Conservation (phyloP, 129 eudicot species). For the Chrysanthemum seticuspe region DNA sequence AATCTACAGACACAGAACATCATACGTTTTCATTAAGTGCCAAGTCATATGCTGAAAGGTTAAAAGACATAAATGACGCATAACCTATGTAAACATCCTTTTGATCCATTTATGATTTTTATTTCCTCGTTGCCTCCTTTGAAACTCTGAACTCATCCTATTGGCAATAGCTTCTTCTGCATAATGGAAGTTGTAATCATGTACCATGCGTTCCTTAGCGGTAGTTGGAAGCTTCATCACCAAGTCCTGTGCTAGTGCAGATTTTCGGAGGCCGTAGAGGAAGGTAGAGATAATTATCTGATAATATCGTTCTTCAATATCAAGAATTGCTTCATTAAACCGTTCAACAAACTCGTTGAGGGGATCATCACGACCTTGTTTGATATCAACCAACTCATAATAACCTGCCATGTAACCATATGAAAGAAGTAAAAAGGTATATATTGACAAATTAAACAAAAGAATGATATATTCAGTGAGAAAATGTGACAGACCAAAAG, state of each 20-base stretch:
- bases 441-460: no score
- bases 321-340: no score
- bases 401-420: no score
- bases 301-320: neutral
- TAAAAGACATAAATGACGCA: neutral
- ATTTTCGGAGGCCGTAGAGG: neutral
- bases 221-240: neutral
- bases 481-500: no score
- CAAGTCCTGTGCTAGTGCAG: neutral
- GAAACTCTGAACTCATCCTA: neutral
- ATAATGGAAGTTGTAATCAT: neutral
- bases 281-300: neutral
- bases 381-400: neutral
- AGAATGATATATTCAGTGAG: no score
- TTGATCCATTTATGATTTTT: neutral
- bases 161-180: neutral
- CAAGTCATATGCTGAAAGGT: neutral
- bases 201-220: neutral
- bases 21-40: neutral
- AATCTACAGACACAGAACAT: no score
- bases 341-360: no score
- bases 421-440: no score
- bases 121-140: neutral
- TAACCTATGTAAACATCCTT: neutral
- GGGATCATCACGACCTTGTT: no score